A percentile compares a stretch with the other conserved stretches of the same genome.
phyloP scores from a whole-genome alignment of 2,329 filamentous ascomycete genomes.

The Botrytis pseudocinerea region DNA sequence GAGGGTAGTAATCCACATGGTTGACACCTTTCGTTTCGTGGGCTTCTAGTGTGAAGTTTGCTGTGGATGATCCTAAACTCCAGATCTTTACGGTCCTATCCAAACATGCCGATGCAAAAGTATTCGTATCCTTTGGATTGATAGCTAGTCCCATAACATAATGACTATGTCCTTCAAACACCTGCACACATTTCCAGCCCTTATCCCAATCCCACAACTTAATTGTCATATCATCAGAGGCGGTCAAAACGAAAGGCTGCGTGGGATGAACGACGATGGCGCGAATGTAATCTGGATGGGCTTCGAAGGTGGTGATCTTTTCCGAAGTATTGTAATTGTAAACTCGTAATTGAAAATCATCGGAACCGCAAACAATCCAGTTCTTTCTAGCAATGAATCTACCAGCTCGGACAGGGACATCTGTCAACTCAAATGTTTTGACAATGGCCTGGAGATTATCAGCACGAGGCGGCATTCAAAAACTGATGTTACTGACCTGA shows the following conservation, averaged over 20 bases:
- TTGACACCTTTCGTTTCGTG: conserved; percentile 98
- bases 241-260: conserved; percentile 92
- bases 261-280: conserved; percentile 95
- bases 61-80: conserved; percentile 88
- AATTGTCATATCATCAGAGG: conserved; percentile 97
- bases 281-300: conserved; percentile 97
- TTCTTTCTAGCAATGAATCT: conserved; percentile 98
- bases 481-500: conserved; percentile 51
- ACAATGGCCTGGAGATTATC: conserved; percentile 67
- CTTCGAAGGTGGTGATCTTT: conserved; percentile 96
- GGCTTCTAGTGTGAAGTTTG: conserved; percentile 95
- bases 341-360: conserved; percentile 84
- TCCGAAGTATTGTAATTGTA: conserved; percentile 99
- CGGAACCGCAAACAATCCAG: conserved; percentile 95
- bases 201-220: conserved; percentile 99
- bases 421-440: conserved; percentile 98
- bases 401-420: conserved; percentile 95
- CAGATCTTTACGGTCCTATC: conserved; percentile 98
- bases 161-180: conserved; percentile 94
- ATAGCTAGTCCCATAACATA: conserved; percentile 97
- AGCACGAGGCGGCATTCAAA: conserved; percentile 20
- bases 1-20: conserved; percentile 86
- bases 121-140: conserved; percentile 96
- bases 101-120: conserved; percentile 88
- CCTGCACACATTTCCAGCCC: conserved; percentile 90